Evolutionary conservation across 768 basidiomycete species (phyloP), one percentile per base, ranked within the genome.

Genomic region (Roridomyces roridus): DNA sequence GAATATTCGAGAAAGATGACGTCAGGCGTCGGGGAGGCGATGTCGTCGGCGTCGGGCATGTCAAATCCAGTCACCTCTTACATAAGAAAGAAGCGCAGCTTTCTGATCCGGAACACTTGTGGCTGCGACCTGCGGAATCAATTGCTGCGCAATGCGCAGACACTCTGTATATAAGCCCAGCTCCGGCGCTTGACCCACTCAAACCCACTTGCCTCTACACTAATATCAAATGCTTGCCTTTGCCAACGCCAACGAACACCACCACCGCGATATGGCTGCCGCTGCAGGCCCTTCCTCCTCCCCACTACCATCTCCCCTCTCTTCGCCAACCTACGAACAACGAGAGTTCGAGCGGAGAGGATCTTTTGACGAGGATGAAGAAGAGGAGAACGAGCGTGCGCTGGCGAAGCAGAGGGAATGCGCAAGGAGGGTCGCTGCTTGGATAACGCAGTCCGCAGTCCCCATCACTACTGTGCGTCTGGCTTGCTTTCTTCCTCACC

Each of bases 391-490:
- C 28, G 59, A 60, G 31, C 20, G 28, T 8, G 41, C 42, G 25
- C 50, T 52, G 34, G 61, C 57, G 12, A 59, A 59, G 49, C 49
- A 59, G 61, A 52, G 53, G 42, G 60, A 62, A 29, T 52, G 55
- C 52, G 61, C 53, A 10, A 20, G 31, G 11, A 46, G 61, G n/a
- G 61, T 63, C 6, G 56, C 61, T 8, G 61, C 57, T 17, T 63
- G 61, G 61, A 59, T 63, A 31, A 60, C 25, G 25, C 61, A 63
- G 49, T 59, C 61, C 45, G 61, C 61, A 42, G 57, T 58, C 18
- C 57, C 54, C 39, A 60, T 46, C 39, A 59, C 57, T 35, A 44
- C 55, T 48, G 57, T 63, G 28, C 55, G 57, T 62, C 28, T 49
- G 10, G 37, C 42, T 29, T 42, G 29, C 26, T 31, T 36, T 43